phyloP scores from a whole-genome alignment of 257 asterid genomes.

The Cordia subcordata region DNA sequence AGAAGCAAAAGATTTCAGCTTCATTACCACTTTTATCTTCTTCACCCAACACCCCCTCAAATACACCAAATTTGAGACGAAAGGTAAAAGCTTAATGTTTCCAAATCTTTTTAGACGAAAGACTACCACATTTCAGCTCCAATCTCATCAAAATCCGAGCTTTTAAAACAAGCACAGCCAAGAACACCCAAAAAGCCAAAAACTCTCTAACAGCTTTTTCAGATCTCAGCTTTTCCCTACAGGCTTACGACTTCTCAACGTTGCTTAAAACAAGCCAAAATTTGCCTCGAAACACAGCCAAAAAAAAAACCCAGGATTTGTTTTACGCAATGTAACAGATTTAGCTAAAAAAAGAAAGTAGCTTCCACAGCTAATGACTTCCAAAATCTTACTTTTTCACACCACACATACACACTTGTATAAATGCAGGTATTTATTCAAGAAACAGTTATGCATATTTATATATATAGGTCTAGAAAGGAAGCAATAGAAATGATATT shows the following conservation, averaged over 20 bases:
- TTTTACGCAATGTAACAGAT: constrained; percentile 11
- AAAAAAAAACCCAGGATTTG: constrained; percentile 6
- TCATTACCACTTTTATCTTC: constrained; percentile 35
- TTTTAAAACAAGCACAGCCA: not conserved
- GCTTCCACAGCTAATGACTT: constrained; percentile 10
- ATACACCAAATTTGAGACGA: constrained; percentile 12
- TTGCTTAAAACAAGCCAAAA: not conserved
- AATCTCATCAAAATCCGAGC: constrained; percentile 14
- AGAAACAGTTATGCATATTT: constrained; percentile 22
- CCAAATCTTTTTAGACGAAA: not conserved
- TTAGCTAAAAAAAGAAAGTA: constrained; percentile 3
- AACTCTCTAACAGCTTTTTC: constrained; percentile 12
- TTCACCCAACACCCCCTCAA: constrained; percentile 18
- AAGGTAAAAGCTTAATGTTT: constrained; percentile 12
- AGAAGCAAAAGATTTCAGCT: constrained; percentile 26
- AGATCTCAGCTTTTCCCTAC: constrained; percentile 35
- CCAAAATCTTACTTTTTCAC: constrained; percentile 14
- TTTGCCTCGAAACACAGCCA: not conserved
- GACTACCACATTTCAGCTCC: not conserved
- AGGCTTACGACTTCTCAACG: constrained; percentile 6
- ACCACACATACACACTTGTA: constrained; percentile 1
- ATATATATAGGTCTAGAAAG: constrained; percentile 3
- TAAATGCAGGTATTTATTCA: not conserved
- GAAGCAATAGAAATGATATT: not conserved
- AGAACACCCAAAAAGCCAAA: constrained; percentile 4